Evolutionary conservation across 1,139 yeast genomes (phyloP), one percentile per base, ranked within the genome.

Genomic region (Protomyces gravidus): DNA sequence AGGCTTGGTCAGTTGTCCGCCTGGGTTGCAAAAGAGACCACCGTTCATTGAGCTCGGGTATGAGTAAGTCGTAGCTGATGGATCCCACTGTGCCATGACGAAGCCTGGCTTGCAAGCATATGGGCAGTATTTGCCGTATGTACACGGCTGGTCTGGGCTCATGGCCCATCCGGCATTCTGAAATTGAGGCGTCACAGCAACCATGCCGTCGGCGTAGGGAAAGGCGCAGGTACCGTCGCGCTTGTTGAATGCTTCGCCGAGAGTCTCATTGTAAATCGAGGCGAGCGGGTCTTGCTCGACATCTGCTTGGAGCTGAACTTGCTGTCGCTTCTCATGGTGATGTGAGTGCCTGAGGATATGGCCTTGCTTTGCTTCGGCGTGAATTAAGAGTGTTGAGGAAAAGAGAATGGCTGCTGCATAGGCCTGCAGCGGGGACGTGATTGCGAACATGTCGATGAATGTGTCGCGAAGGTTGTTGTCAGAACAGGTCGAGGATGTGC

Each of bases 1-100:
- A 50, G 88, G 88, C 69, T 80, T 84, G 63, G 84, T 79, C 59
- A 85, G 71, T 47, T 80, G 75, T 59, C 96, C 95, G 67, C 84
- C 81, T 49, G 74, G 73, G 68, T 85, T 80, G 76, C 96, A 89
- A 72, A 80, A 80, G 62, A 88, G 73, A 9, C 96, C 96, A 67
- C 96, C 96, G 68, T 86, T 74, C 77, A 63, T 61, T 19, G 66
- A 64, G 52, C 50, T 49, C 33, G 96, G 96, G 70, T 85, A 89
- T 40, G 94, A 94, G 72, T 96, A 89, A 79, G 84, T 86, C 45
- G 78, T 76, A 25, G 94, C 95, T 42, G 85, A 77, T 7, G 82
- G 73, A 72, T 96, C 89, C 96, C 96, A 89, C 78, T 90, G 97
- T 63, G 96, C 87, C 83, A 89, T 89, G 72, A 96, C 85, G 90